Base-by-base conservation (phyloP, 176 grass and related monocot genomes). In the Eleusine indica region DNA sequence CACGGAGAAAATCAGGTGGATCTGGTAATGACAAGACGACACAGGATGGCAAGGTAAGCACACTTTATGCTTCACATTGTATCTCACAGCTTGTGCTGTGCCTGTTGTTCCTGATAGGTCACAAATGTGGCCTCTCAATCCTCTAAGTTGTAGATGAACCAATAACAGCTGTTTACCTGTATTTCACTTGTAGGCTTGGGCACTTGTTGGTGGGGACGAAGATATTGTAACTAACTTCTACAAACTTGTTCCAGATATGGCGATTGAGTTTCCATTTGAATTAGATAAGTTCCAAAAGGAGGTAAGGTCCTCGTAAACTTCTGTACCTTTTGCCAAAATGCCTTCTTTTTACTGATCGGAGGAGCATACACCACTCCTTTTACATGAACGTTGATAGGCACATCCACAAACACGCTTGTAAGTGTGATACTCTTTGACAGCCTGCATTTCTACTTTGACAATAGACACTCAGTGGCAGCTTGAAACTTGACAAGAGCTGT, bases 201-300 rank as follows among this genome's bases (percentile, higher is more conserved):
- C 87, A 77, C 87, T 93, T 82, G 79, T 92, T 86, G 87, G 80
- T 68, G 87, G 76, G 51, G 87, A 88, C 58, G 91, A 90, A 66
- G 85, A 82, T 62, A 90, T 98, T 44, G 56, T 88, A 76, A 87
- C 51, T 32, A 84, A 82, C 70, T 98, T 98, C 77, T 88, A 91
- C 87, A 90, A 98, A 72, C 87, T 93, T 77, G 87, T 98, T 81
- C 95, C 96, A 56, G 91, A 98, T 77, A 95, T 98, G 93, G 96
- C 96, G 70, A 95, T 98, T 17, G 91, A 93, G 11, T 98, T 87
- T 89, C 96, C 96, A 48, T 98, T 98, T 86, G 96, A 95, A 79
- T 73, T 98, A 60, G 96, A 98, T 88, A 90, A 85, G 79, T 98
- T 98, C 85, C 96, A 98, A 76, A 98, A 98, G 85, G 92, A 95